A percentile compares a stretch with the other conserved stretches of the same genome.
phyloP scores from a whole-genome alignment of 1,284 basidiomycete genomes.

The Ganoderma leucocontextum region DNA sequence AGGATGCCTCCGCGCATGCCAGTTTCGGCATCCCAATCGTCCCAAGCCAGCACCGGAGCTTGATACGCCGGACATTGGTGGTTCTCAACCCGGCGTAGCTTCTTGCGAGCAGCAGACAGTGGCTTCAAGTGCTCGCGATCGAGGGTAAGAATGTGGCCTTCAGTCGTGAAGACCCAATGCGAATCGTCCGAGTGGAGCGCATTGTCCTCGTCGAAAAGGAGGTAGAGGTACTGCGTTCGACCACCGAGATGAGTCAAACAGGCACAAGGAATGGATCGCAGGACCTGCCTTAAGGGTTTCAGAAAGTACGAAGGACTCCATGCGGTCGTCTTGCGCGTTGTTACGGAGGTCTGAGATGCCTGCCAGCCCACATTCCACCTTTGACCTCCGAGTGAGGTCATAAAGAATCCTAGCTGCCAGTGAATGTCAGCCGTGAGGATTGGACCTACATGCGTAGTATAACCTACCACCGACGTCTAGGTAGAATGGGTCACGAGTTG shows the following conservation, averaged over 20 bases:
- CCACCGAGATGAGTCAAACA: neutral
- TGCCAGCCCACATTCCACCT: slow-evolving; percentile 86
- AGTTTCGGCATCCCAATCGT: slow-evolving; percentile 42
- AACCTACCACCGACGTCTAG: slow-evolving; percentile 74
- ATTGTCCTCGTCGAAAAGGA: slow-evolving; percentile 90
- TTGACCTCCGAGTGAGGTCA: slow-evolving; percentile 78
- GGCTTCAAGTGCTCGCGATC: slow-evolving; percentile 60
- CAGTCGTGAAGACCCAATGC: slow-evolving; percentile 90
- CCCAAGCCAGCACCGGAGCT: slow-evolving; percentile 49
- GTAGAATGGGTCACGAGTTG: slow-evolving; percentile 91
- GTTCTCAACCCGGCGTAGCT: slow-evolving; percentile 69
- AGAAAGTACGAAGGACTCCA: slow-evolving; percentile 93
- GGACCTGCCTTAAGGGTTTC: slow-evolving; percentile 84
- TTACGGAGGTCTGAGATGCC: slow-evolving; percentile 83
- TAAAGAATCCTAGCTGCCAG: slow-evolving; percentile 72
- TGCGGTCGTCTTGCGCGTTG: slow-evolving; percentile 86
- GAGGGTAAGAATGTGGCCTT: slow-evolving; percentile 89
- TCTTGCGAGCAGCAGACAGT: slow-evolving; percentile 63
- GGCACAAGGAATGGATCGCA: neutral
- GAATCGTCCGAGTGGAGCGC: slow-evolving; percentile 77
- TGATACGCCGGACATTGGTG: slow-evolving; percentile 79
- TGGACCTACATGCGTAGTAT: neutral
- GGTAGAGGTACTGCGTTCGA: slow-evolving; percentile 80
- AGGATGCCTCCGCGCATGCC: slow-evolving; percentile 75
- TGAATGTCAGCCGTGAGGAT: neutral